Base-by-base conservation (phyloP, 495 filamentous ascomycete species). In the Xylaria grammica region DNA sequence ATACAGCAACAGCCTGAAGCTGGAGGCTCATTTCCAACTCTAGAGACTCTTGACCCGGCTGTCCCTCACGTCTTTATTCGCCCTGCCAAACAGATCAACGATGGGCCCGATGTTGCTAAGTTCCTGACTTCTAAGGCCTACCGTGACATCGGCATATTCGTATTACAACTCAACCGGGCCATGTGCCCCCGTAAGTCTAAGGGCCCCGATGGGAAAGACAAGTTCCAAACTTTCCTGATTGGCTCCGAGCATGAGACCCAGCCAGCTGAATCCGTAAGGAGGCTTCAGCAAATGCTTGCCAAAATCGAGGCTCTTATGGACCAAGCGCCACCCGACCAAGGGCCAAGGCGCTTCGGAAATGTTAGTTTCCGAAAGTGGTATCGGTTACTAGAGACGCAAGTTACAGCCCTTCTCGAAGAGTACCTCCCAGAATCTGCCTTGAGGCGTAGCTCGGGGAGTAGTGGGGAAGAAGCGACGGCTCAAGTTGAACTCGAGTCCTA, bases 261-360 rank as follows among this genome's bases (percentile, higher is more conserved):
- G 20, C 67, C 71, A 53, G 74, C 66, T 22, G 78, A 85, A 22
- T 83, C 89, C 2, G 82, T 96, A n/a, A 75, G 76, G 26, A 82
- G 82, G 38, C 77, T 98, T 4, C 86, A 86, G 66, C 70, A 76
- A 52, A 72, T 97, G 36, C 74, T 97, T 10, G 76, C 78, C 5
- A 81, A 72, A 26, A 77, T 94, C 4, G 85, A 87, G 65, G 79
- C 76, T 4, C 85, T 94, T 27, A 87, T 96, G 48, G 85, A 89
- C 4, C 88, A 93, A 73, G 89, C 86, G 5, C 95, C 94, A 9
- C 93, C 93, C 7, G 90, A 96, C 69, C 82, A 84, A 15, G 93
- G 94, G 24, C 93, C 94, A 11, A 81, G 95, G 32, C 81, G 95
- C 57, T 99, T 97, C 73, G 95, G 96, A 5, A 98, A 99, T 74